Base-by-base conservation (phyloP, 1,139 yeast species). In the Meyerozyma athensensis region DNA sequence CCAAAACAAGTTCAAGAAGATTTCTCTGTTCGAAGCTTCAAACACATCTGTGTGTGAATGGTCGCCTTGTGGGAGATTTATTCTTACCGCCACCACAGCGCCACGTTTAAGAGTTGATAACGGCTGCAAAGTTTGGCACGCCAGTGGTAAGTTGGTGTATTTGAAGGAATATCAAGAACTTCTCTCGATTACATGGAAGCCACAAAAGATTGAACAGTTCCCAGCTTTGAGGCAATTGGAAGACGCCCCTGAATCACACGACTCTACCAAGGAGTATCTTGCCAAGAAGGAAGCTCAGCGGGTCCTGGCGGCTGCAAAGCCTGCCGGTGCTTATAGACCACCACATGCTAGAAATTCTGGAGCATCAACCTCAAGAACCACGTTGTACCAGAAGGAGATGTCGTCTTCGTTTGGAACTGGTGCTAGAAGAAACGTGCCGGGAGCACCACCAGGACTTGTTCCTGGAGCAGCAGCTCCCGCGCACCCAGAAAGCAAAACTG, bases 101-200 rank as follows among this genome's bases (percentile, higher is more conserved):
- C 99, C 99, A 45, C 77, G 99, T 54, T 76, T 94, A 54, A 80
- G 98, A 57, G 99, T 94, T 36, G 99, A 94, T 61, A 94, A 94
- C 59, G 94, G 97, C 39, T 80, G 84, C 50, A 86, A 87, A 61
- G 72, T 94, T 52, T 92, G 97, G 97, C 95, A 92, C 59, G 89
- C 82, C 43, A 72, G 81, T 45, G 98, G 98, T 34, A 78, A 81
- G 51, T 74, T 92, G 48, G 73, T 87, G 39, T 94, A 75, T 61
- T 74, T 75, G 52, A 80, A 79, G 53, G 96, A 89, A 48, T 87
- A 79, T 60, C 77, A 73, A 38, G 98, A 92, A 65, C 77, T 94
- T 46, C 77, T 77, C 54, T 67, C 85, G 31, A 89, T 85, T 41
- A 79, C 79, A 38, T 94, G 98, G 98, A 79, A 90, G 61, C 90